Base-by-base conservation (phyloP, 164 flowering plant genomes). In the Tetrastigma voinierianum region DNA sequence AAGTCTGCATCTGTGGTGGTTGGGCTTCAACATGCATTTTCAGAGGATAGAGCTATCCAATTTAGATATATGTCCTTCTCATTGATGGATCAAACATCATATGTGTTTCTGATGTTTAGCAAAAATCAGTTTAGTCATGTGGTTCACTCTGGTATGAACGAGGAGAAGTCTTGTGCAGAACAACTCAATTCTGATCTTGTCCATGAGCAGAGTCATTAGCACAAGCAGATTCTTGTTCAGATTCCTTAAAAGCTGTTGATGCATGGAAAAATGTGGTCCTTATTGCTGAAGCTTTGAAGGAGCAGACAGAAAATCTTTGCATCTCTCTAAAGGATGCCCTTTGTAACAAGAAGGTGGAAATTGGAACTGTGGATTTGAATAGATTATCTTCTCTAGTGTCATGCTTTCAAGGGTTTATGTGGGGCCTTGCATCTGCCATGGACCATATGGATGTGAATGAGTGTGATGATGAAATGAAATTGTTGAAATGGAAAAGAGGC, bases 81-180 rank as follows among this genome's bases (percentile, higher is more conserved):
- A 24, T 64, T 91, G 77, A 80, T 90, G 86, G 93, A 90, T 80
- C 85, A 87, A 72, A 91, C 97, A 9, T 84, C 91, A 20, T 72
- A 79, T 65, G 17, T 84, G 46, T 76, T 90, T 70, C 56, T 83
- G 70, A 71, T 73, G 48, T 55, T 88, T 24, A 72, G 79, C 77
- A 86, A 84, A 77, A 44, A 64, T 66, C 82, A 81, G 16, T 77
- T 72, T 70, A 60, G 59, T 55, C 45, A 48, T 53, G 80, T 81
- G 51, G 13, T 76, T 54, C 32, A 59, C 21, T 69, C 66, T 20
- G 23, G 61, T 65, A 17, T 57, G 49, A 32, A 67, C 47, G 57
- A 57, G 46, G 51, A 57, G 62, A 60, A 58, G 48, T 49, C 32
- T 71, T 48, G 2, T 69, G 24, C 56, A 61, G 80, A 63, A 48